Evolutionary conservation across 176 grass and related monocot species (phyloP), one percentile per base, ranked within the genome.

Genomic region (Cenchrus fungigraminus): DNA sequence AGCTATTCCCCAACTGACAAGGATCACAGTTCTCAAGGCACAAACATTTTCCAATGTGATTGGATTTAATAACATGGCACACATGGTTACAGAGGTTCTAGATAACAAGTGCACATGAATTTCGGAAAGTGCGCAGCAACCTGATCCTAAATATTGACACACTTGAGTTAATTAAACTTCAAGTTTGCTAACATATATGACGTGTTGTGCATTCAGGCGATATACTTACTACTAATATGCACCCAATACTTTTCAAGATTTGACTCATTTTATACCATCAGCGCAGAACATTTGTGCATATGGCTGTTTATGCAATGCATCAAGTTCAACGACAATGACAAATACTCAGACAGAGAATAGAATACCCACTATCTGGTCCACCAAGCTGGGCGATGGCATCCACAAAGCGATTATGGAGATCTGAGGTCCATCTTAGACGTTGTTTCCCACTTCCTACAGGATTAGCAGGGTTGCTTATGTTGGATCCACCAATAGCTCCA

Each of bases 291-390:
- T 59, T 59, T n/a, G 7, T 10, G 57, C 57, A 59, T 17, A 77
- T 61, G 11, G 29, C 29, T 22, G 22, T 47, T 68, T 57, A 44
- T 13, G 71, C 22, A 82, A 81, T 51, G 51, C 68, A 65, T 83
- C 28, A 65, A 58, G 53, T 72, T 52, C 40, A 90, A 83, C 40
- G 50, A 65, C 47, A 54, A 60, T 64, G 67, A 83, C 13, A 44
- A 79, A 65, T 55, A 84, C 76, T 84, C 25, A 25, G 43, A 83
- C 17, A 79, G 85, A 91, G 89, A 95, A 91, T 91, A 93, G 89
- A 95, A 91, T 93, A 93, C 93, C 86, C 91, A 98, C 96, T 91
- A 86, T 98, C 96, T 92, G 96, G 93, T 89, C 96, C 96, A 82
- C 96, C 96, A 55, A 98, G 96, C 61, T 98, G 93, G 11, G 91